Evolutionary conservation across 1,284 basidiomycete species (phyloP).

Genomic region (Ustilago tritici): DNA sequence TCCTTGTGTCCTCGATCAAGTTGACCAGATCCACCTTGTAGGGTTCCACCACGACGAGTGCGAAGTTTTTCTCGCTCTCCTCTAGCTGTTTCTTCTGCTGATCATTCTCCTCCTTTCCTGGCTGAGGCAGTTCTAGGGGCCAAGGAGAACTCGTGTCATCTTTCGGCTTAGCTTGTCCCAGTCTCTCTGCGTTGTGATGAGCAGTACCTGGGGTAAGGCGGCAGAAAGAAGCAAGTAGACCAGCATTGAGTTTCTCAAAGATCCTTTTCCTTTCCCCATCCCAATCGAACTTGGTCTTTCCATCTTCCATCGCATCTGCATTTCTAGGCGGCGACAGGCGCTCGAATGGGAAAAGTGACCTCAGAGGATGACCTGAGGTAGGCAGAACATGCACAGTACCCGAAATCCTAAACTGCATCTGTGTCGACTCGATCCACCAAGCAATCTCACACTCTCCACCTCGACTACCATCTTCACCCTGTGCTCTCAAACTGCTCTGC

Average conservation of each 20-base stretch:
- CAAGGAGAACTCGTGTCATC: conserved; percentile 51
- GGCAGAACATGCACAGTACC: conserved; percentile 68
- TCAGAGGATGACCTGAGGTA: conserved; percentile 36
- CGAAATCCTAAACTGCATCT: conserved; percentile 69
- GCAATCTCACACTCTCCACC: conserved; percentile 65
- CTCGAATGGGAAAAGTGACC: conserved; percentile 46
- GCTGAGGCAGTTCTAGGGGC: conserved; percentile 60
- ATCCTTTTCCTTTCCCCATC: conserved; percentile 67
- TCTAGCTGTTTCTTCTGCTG: conserved; percentile 61
- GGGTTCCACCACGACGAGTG: conserved; percentile 68
- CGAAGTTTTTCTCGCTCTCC: conserved; percentile 64
- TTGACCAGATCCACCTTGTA: conserved; percentile 68
- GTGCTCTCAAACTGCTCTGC: conserved; percentile 40
- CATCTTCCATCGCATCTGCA: conserved; percentile 24
- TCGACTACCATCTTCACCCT: conserved; percentile 33
- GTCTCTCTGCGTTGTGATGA: conserved; percentile 46
- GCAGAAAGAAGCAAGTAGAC: conserved; percentile 69
- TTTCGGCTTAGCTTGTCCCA: conserved; percentile 30
- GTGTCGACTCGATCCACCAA: conserved; percentile 69
- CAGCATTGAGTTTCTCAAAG: conserved; percentile 68
- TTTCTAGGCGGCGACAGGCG: conserved; percentile 45
- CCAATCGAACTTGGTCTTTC: conserved; percentile 65
- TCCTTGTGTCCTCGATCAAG: conserved; percentile 60
- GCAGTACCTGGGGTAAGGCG: conserved; percentile 67
- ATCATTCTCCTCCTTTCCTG: conserved; percentile 62